These are phyloP conservation scores for Fusarium proliferatum DNA, from an alignment of 2,329 filamentous ascomycete species.

Conservation along the genomic window DNA sequence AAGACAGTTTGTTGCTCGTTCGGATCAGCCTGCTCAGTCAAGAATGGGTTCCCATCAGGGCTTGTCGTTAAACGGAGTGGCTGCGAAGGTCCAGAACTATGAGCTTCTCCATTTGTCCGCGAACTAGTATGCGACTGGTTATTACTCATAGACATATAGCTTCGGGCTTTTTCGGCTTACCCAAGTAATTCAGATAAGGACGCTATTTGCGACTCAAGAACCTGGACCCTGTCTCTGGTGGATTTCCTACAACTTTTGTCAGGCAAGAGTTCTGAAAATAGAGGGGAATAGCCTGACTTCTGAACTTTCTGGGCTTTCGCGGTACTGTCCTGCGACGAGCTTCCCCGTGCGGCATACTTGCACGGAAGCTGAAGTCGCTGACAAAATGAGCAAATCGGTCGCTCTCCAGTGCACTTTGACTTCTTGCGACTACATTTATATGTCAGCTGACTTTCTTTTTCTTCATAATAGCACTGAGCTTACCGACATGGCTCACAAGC, in stretches of 20 bases:
- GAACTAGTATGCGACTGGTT: fast-evolving
- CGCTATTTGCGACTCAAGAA: background rate
- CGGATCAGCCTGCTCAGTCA: no score
- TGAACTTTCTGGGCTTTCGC: background rate
- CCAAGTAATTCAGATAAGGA: background rate
- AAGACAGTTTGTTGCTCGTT: background rate
- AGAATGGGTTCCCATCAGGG: no score
- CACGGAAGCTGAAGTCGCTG: background rate
- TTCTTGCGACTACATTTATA: background rate
- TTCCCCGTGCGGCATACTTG: constrained; percentile 2
- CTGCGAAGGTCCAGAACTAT: background rate
- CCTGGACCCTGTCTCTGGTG: background rate
- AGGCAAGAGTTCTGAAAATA: background rate
- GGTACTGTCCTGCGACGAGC: fast-evolving
- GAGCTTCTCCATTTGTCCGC: fast-evolving
- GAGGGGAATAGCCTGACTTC: background rate
- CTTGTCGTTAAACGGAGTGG: no score
- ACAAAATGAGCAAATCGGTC: constrained; percentile 16
- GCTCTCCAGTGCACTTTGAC: constrained; percentile 14
- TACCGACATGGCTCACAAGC: constrained; percentile 19
- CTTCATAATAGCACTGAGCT: background rate
- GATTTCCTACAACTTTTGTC: background rate
- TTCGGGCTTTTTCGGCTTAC: background rate
- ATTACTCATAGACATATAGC: background rate
- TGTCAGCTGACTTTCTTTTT: background rate